Evolutionary conservation across 164 flowering plant species (phyloP).

Genomic region (Houttuynia cordata): DNA sequence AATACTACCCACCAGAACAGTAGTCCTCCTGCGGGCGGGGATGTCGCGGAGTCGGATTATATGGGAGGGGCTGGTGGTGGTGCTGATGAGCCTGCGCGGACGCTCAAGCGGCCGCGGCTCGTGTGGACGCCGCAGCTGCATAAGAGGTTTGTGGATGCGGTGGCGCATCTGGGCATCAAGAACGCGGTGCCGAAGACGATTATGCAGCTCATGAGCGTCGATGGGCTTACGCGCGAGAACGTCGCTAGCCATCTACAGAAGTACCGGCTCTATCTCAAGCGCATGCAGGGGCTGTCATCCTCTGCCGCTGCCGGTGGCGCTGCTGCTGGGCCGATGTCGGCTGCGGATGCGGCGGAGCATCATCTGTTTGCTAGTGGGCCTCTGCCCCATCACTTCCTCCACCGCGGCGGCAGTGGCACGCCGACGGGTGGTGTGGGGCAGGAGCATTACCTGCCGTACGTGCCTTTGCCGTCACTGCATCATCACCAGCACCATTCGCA

Average conservation of each 20-base stretch:
- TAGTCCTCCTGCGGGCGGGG: conserved; percentile 23
- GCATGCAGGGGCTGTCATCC: conserved; percentile 76
- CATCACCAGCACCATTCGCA: conserved; percentile 48
- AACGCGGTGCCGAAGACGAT: conserved; percentile 99
- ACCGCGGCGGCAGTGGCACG: conserved; percentile 18
- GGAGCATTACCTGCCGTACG: conserved; percentile 63
- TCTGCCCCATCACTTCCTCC: conserved; percentile 79
- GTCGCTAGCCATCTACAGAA: conserved; percentile 97
- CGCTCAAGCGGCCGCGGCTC: conserved; percentile 83
- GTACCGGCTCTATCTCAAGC: conserved; percentile 76
- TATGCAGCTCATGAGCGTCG: conserved; percentile 99
- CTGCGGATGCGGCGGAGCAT: conserved; percentile 60
- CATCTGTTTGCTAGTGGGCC: conserved; percentile 83
- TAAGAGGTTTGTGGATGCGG: conserved; percentile 95
- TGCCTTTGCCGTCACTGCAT: conserved; percentile 42
- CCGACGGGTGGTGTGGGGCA: conserved; percentile 12
- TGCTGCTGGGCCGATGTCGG: conserved; percentile 17
- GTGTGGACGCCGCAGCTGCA: conserved; percentile 99
- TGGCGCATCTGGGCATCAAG: conserved; percentile 93
- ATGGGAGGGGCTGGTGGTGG: conserved; percentile 17
- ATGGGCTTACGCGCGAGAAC: conserved; percentile 91
- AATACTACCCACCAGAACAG: conserved; percentile 7
- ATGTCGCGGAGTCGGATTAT: conserved; percentile 53
- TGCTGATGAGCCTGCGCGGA: conserved; percentile 85
- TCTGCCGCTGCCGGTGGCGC: conserved; percentile 39